Base-by-base conservation (phyloP, 2,329 filamentous ascomycete species). In the Cladosporium sp. region DNA sequence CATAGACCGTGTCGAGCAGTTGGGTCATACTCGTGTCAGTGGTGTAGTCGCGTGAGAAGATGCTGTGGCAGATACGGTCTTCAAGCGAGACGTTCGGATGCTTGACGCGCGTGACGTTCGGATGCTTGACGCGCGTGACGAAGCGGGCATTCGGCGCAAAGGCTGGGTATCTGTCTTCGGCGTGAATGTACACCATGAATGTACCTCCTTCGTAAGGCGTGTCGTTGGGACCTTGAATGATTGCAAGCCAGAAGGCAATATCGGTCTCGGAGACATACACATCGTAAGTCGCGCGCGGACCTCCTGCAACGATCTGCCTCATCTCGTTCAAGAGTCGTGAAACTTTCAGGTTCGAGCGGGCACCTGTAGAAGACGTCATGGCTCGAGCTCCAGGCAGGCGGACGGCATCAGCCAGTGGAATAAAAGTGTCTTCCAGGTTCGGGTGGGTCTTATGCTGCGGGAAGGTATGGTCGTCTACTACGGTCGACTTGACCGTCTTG, bases 171-270 rank as follows among this genome's bases (percentile, higher is more conserved):
- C 66, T 52, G 4, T 73, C 66, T 10, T 64, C 68, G 61, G 72
- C 71, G 40, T 73, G 67, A 3, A 74, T 61, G 56, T 74, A 74
- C 4, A 75, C 60, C 22, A 74, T 91, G 73, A 97, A 99, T 58
- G 97, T 86, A 53, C 94, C 94, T 58, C 92, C 92, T 78, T 96
- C 93, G 68, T 96, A 99, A 0, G 94, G 94, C 1, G 94, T 99
- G 61, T 88, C 94, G 70, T 96, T 91, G 10, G 94, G 94, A 0
- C 94, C 94, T 74, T 96, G 88, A 68, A 99, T 97, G 61, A 97
- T 78, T 7, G 92, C 94, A 77, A 97, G 93, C 94, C 94, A 99
- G 70, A 90, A 80, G 67, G 97, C 89, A 71, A 97, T 86, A 77
- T 99, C 91, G 73, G 97, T 93, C 78, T 99, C 94, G 63, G 83